Base-by-base conservation (phyloP, 352 stramenopile species). In the Phytophthora vignae region DNA sequence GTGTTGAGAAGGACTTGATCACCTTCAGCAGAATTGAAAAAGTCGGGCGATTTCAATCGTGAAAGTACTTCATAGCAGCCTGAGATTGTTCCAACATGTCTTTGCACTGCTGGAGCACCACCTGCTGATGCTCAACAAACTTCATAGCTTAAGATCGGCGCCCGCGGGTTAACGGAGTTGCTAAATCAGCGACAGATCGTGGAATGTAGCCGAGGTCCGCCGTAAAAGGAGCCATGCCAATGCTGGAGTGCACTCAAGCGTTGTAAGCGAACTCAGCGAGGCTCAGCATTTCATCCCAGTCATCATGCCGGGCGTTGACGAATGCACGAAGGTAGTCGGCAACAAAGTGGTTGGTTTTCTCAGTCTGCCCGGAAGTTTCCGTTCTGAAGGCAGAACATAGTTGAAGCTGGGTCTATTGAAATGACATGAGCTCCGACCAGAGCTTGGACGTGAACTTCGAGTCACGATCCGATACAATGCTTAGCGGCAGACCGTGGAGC, bases 261-360 rank as follows among this genome's bases (percentile, higher is more conserved):
- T 71, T 71, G 55, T 66, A 75, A 4, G 68, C 60, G 27, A 75
- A 75, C 25, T 72, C 36, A 3, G 55, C 33, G 1, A 61, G 19
- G 11, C 17, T 27, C 14, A 40, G 10, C 33, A 33, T 33, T 12
- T 27, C 36, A 3, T 61, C 21, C 55, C 55, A 61, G 19, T 61
- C 22, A n/a, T 61, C 14, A 5, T 61, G 36, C 3, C 36, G 36
- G 22, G 55, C 31, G 33, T 40, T 44, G 1, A 61, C 36, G 12
- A 61, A 61, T 15, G 48, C 57, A 33, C 67, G 68, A 3, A 79
- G 46, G 25, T 60, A 67, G 27, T 76, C 67, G 3, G 40, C 55
- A 2, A 78, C 22, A 27, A 69, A 59, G 27, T 64, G 58, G 21
- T 79, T 76, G 3, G 48, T 64, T 27, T 57, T 71, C 29, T 79